phyloP scores from a whole-genome alignment of 768 basidiomycete species.

The Dentipellis fragilis region DNA sequence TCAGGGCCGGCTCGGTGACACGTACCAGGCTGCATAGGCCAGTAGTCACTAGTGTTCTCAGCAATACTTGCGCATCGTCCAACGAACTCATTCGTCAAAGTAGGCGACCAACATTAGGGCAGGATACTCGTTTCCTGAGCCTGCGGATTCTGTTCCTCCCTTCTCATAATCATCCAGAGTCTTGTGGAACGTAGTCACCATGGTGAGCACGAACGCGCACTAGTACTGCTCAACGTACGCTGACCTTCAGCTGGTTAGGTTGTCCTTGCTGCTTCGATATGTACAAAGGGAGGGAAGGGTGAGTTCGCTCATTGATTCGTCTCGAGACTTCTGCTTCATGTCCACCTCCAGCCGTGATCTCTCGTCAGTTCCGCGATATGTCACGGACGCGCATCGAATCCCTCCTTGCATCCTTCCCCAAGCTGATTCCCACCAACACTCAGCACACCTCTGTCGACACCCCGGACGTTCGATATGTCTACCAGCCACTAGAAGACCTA shows the following conservation, averaged over 20 bases:
- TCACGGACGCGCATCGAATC: conserved; percentile 88
- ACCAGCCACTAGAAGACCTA: conserved; percentile 92
- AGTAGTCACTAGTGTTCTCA: too few relatives aligned
- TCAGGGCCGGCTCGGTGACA: too few relatives aligned
- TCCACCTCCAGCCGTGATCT: conserved; percentile 66
- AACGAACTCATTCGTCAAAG: too few relatives aligned
- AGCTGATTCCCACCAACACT: conserved; percentile 88
- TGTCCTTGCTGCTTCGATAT: conserved; percentile 89
- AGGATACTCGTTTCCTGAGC: too few relatives aligned
- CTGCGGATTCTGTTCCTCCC: too few relatives aligned
- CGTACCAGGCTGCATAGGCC: too few relatives aligned
- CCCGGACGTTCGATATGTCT: conserved; percentile 90
- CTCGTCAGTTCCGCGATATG: conserved; percentile 93
- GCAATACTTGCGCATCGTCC: too few relatives aligned
- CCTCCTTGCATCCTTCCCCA: conserved; percentile 93
- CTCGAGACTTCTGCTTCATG: background rate
- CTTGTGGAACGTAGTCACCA: background rate
- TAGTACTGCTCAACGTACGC: too few relatives aligned
- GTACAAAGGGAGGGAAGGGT: conserved; percentile 92
- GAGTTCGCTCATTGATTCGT: conserved; percentile 13
- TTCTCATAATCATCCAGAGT: too few relatives aligned
- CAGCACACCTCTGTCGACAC: conserved; percentile 98
- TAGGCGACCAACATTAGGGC: too few relatives aligned
- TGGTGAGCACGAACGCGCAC: conserved; percentile 2
- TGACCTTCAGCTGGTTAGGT: conserved; percentile 39